Evolutionary conservation across 1,139 yeast species (phyloP).

Genomic region (Saccharomycopsis phalli): DNA sequence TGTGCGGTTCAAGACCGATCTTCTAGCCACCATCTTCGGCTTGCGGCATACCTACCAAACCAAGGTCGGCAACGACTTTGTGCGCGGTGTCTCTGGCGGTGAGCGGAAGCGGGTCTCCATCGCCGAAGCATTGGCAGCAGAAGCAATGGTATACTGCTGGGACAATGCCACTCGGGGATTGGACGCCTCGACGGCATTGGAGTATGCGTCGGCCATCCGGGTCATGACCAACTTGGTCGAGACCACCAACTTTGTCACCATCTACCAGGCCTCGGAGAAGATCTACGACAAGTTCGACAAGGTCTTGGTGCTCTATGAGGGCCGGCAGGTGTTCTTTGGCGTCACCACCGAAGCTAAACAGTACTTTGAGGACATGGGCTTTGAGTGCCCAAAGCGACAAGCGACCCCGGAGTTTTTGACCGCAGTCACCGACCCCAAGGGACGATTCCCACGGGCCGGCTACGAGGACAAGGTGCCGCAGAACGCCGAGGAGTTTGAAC

Average conservation of each 20-base stretch:
- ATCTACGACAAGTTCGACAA: slow-evolving; percentile 40
- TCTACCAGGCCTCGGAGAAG: slow-evolving; percentile 44
- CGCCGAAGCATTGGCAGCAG: slow-evolving; percentile 40
- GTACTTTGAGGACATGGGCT: slow-evolving; percentile 46
- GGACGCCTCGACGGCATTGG: slow-evolving; percentile 44
- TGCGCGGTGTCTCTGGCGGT: slow-evolving; percentile 39
- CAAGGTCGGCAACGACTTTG: slow-evolving; percentile 35
- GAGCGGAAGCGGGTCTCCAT: slow-evolving; percentile 38
- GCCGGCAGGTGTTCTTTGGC: slow-evolving; percentile 39
- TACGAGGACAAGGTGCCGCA: slow-evolving; percentile 56
- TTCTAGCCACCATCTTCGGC: slow-evolving; percentile 34
- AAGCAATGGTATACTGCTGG: slow-evolving; percentile 42
- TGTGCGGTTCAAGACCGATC: slow-evolving; percentile 29
- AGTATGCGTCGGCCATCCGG: slow-evolving; percentile 37
- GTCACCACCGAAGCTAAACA: slow-evolving; percentile 33
- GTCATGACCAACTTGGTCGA: slow-evolving; percentile 35
- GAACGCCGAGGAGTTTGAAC: slow-evolving; percentile 60
- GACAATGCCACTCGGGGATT: slow-evolving; percentile 48
- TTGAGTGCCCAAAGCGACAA: slow-evolving; percentile 45
- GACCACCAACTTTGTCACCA: slow-evolving; percentile 39
- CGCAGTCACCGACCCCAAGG: slow-evolving; percentile 48
- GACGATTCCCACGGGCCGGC: slow-evolving; percentile 39
- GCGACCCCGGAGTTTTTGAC: slow-evolving; percentile 53
- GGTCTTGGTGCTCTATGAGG: slow-evolving; percentile 36
- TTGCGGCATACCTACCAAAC: slow-evolving; percentile 34